Evolutionary conservation across 805 yeast species (phyloP).

Genomic region (Nakazawaea ambrosiae): DNA sequence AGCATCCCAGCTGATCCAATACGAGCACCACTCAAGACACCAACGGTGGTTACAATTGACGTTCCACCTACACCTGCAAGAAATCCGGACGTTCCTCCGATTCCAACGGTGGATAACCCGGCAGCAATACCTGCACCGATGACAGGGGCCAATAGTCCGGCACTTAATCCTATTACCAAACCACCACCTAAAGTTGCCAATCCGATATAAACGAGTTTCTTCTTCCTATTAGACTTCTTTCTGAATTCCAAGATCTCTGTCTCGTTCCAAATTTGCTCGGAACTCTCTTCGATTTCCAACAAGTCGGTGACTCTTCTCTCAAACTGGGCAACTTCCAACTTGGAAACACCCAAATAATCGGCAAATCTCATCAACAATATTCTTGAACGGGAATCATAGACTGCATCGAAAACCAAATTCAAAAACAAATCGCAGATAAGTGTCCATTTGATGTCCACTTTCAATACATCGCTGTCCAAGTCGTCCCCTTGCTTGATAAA

Average conservation of each 20-base stretch:
- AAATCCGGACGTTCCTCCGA: slow-evolving; percentile 87
- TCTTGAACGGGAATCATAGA: slow-evolving; percentile 86
- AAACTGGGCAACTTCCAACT: slow-evolving; percentile 77
- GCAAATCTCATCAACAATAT: slow-evolving; percentile 71
- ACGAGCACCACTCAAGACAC: slow-evolving; percentile 84
- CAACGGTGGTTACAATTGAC: slow-evolving; percentile 85
- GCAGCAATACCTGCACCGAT: slow-evolving; percentile 99
- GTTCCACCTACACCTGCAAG: slow-evolving; percentile 97
- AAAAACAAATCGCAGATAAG: slow-evolving; percentile 85
- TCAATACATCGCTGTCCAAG: slow-evolving; percentile 28
- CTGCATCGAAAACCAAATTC: slow-evolving; percentile 71
- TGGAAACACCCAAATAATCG: slow-evolving; percentile 43
- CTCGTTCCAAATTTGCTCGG: slow-evolving; percentile 75
- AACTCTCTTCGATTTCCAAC: slow-evolving; percentile 77
- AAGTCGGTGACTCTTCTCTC: slow-evolving; percentile 89
- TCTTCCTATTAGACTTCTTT: slow-evolving; percentile 56
- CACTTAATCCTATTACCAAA: slow-evolving; percentile 86
- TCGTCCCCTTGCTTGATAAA: slow-evolving; percentile 23
- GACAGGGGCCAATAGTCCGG: slow-evolving; percentile 93
- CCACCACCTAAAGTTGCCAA: slow-evolving; percentile 96
- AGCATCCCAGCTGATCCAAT: slow-evolving; percentile 85
- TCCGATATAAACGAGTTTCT: slow-evolving; percentile 80
- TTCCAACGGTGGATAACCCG: slow-evolving; percentile 90
- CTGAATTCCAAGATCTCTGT: slow-evolving; percentile 60
- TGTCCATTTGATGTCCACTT: slow-evolving; percentile 88